phyloP scores from a whole-genome alignment of 2,329 filamentous ascomycete genomes.

The Aspergillus sp. region DNA sequence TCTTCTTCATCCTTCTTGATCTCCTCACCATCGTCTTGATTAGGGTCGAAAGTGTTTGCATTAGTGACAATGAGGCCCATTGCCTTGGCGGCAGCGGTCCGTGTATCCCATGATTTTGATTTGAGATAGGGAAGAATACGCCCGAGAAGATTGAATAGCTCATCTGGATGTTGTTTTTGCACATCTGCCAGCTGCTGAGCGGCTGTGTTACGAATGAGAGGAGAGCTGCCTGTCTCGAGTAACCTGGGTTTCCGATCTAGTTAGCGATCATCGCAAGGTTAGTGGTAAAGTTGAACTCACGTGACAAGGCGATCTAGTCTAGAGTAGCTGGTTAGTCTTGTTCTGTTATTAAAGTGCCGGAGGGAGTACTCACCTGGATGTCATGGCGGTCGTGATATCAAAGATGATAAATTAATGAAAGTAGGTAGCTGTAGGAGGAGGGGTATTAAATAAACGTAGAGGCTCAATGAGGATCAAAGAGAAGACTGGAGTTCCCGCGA shows the following conservation, averaged over 20 bases:
- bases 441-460: conserved; percentile 4
- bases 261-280: conserved; percentile 6
- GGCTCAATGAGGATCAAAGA: conserved; percentile 4
- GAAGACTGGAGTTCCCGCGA: conserved; percentile 9
- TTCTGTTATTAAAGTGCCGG: conserved; percentile 15
- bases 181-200: conserved; percentile 96
- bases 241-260: conserved; percentile 58
- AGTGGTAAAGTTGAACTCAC: conserved; percentile 57
- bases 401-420: conserved; percentile 3
- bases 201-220: conserved; percentile 92
- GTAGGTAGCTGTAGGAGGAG: not conserved
- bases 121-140: conserved; percentile 93
- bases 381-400: conserved; percentile 34
- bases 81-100: conserved; percentile 88
- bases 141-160: conserved; percentile 91
- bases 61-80: conserved; percentile 92
- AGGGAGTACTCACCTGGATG: conserved; percentile 40
- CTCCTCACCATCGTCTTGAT: conserved; percentile 63
- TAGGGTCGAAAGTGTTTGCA: conserved; percentile 84
- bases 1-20: conserved; percentile 53
- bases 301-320: conserved; percentile 85
- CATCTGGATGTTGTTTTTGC: conserved; percentile 96
- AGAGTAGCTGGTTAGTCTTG: conserved; percentile 33
- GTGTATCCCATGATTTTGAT: conserved; percentile 95
- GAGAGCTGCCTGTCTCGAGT: conserved; percentile 95